These are phyloP conservation scores for Malassezia furfur DNA, from an alignment of 1,284 basidiomycete genomes.

Conservation along the genomic window DNA sequence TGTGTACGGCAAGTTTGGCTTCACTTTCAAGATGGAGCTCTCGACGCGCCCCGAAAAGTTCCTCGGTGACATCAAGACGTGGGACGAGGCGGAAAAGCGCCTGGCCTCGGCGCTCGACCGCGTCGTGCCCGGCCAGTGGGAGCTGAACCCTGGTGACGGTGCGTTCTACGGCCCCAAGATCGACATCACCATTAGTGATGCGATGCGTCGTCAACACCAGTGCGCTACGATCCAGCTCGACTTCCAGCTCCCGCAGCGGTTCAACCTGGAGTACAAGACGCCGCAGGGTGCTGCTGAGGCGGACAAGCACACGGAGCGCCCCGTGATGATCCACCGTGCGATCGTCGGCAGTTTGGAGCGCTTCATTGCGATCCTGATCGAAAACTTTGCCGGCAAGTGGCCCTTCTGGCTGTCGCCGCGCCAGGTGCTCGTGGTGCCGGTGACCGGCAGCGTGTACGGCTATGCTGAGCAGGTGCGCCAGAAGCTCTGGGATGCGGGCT, in stretches of 20 bases:
- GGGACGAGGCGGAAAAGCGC: conserved; percentile 85
- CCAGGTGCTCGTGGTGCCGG: conserved; percentile 87
- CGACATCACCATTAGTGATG: conserved; percentile 93
- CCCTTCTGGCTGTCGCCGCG: conserved; percentile 97
- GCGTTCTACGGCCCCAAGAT: conserved; percentile 66
- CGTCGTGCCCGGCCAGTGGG: conserved; percentile 82
- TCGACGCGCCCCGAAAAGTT: conserved; percentile 94
- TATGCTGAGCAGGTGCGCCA: conserved; percentile 75
- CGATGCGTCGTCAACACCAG: conserved; percentile 77
- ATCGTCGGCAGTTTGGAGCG: conserved; percentile 89
- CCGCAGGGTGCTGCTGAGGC: conserved; percentile 49
- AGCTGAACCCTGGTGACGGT: conserved; percentile 88
- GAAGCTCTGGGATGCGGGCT: conserved; percentile 61
- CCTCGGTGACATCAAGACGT: conserved; percentile 78
- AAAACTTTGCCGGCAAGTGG: conserved; percentile 97
- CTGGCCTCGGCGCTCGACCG: conserved; percentile 74
- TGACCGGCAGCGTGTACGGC: conserved; percentile 72
- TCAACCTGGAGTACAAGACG: conserved; percentile 82
- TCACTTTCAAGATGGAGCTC: conserved; percentile 88
- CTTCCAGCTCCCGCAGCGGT: conserved; percentile 96
- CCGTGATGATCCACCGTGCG: conserved; percentile 97
- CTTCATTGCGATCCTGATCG: conserved; percentile 93
- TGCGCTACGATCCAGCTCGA: conserved; percentile 98
- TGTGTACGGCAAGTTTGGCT: conserved; percentile 91
- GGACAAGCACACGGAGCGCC: conserved; percentile 56